phyloP scores from a whole-genome alignment of 2,329 filamentous ascomycete species.

The Colletotrichum caudatum region DNA sequence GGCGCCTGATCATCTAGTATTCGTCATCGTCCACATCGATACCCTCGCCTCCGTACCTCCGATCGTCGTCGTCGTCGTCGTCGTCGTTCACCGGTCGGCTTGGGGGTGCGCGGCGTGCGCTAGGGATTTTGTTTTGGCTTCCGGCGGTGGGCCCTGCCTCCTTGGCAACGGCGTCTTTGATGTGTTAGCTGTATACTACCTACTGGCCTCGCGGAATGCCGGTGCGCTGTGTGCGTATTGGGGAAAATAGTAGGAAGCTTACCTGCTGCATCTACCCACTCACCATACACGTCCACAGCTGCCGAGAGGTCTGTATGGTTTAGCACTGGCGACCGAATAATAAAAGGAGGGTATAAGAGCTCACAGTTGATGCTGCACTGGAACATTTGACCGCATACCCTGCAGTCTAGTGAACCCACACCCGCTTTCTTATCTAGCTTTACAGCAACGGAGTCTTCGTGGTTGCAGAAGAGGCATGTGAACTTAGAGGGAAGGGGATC shows the following conservation, averaged over 20 bases:
- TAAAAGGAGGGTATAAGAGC: constrained; percentile 47
- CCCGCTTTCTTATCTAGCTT: constrained; percentile 95
- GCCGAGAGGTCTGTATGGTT: constrained; percentile 79
- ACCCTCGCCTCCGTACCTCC: constrained; percentile 65
- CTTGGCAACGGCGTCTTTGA: constrained; percentile 63
- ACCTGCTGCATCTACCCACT: constrained; percentile 93
- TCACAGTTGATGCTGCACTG: constrained; percentile 93
- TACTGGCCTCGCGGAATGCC: not conserved
- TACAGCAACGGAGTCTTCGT: constrained; percentile 91
- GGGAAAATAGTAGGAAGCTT: constrained; percentile 29
- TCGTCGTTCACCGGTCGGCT: constrained; percentile 53
- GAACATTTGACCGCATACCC: constrained; percentile 92
- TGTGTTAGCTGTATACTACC: constrained; percentile 2
- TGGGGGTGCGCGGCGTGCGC: constrained; percentile 34
- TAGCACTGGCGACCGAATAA: constrained; percentile 34
- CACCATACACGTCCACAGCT: constrained; percentile 94
- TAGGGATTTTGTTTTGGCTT: constrained; percentile 34
- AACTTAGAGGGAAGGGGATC: constrained; percentile 86
- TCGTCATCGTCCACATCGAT: constrained; percentile 68
- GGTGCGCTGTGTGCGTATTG: not conserved
- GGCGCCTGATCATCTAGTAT: constrained; percentile 54
- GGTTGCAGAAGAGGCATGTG: constrained; percentile 97
- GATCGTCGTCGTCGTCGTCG: constrained; percentile 66
- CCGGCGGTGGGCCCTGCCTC: constrained; percentile 49
- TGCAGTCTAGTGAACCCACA: constrained; percentile 87